phyloP scores from a whole-genome alignment of 257 asterid genomes.

The Lithospermum erythrorhizon region DNA sequence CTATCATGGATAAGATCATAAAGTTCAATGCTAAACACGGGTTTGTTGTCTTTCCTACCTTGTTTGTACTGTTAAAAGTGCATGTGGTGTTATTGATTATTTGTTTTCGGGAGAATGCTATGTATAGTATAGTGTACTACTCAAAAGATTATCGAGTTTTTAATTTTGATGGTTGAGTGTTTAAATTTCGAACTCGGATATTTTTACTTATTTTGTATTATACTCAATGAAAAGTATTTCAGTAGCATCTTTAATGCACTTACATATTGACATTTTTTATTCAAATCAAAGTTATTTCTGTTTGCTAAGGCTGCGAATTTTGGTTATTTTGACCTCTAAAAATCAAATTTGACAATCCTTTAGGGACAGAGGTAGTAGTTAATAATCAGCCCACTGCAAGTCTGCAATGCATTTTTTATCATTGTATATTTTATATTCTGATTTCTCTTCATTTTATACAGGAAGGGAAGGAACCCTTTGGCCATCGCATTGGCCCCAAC shows the following conservation, averaged over 20 bases:
- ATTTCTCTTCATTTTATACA: conserved; percentile 17
- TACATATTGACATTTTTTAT: no score
- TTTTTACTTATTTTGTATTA: no score
- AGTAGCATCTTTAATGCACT: neutral
- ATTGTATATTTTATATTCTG: neutral
- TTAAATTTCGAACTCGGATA: no score
- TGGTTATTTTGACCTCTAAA: no score
- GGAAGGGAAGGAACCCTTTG: conserved; percentile 74
- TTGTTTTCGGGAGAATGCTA: neutral
- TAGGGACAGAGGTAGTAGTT: no score
- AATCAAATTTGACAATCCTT: no score
- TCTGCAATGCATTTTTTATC: neutral
- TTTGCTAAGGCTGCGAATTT: neutral
- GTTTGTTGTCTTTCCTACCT: conserved; percentile 22
- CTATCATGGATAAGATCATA: conserved; percentile 62
- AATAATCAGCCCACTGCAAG: no score
- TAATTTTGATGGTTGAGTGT: no score
- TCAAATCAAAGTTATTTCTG: neutral
- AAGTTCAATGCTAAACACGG: conserved; percentile 64
- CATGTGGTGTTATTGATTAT: neutral
- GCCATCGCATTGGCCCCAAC: conserved; percentile 87
- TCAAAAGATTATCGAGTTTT: no score
- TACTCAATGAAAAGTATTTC: neutral
- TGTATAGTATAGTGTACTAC: no score
- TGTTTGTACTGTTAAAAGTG: neutral